Percentiles rank a stretch among this genome's conserved stretches.
phyloP scores from a whole-genome alignment of 345 rosid species.

The Rhizophora apiculata region DNA sequence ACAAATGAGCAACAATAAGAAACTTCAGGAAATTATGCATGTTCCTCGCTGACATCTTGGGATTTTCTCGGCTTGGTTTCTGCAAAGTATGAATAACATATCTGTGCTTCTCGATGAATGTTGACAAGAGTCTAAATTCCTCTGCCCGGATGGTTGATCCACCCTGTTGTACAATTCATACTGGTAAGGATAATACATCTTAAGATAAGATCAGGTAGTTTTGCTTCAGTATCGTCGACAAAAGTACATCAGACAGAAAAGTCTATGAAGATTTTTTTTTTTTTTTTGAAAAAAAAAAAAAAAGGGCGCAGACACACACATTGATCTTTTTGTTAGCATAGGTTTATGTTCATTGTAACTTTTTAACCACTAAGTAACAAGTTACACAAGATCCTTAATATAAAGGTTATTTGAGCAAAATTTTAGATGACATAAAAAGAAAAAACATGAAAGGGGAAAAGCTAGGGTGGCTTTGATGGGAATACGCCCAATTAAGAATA shows the following conservation, averaged over 20 bases:
- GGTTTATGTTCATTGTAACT: no score
- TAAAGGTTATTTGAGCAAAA: no score
- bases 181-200: constrained; percentile 64
- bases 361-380: no score
- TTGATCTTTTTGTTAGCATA: no score
- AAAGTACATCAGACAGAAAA: neutral
- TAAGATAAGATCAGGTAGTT: constrained; percentile 12
- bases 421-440: no score
- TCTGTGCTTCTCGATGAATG: constrained; percentile 56
- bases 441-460: no score
- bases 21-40: constrained; percentile 1
- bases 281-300: no score
- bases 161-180: constrained; percentile 76
- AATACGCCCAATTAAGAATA: no score
- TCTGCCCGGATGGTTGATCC: constrained; percentile 47
- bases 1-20: neutral
- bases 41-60: constrained; percentile 58
- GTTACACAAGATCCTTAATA: no score
- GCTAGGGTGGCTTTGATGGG: no score
- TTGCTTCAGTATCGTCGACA: neutral
- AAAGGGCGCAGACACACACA: no score
- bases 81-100: constrained; percentile 44
- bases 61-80: constrained; percentile 51
- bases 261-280: neutral
- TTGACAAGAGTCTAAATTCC: constrained; percentile 52